phyloP scores from a whole-genome alignment of 1,139 yeast genomes.

The Williopsis jadinii region DNA sequence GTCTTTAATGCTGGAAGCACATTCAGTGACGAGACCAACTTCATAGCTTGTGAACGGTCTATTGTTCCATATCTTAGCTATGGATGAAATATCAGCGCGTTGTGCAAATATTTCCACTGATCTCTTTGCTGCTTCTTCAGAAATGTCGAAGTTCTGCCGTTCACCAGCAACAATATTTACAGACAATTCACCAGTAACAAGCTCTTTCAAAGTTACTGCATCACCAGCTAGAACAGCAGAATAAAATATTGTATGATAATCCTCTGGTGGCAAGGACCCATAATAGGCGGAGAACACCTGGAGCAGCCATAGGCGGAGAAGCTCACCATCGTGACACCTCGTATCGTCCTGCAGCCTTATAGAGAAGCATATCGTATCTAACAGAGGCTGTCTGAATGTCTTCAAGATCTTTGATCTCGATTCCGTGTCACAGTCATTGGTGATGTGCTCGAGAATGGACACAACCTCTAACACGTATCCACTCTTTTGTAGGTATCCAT shows the following conservation, averaged over 20 bases:
- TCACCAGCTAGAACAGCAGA: conserved; percentile 6
- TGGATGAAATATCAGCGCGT: neutral
- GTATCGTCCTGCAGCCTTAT: conserved; percentile 6
- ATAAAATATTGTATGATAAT: conserved; percentile 11
- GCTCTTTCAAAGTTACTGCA: neutral
- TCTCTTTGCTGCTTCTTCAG: neutral
- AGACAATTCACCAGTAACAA: neutral
- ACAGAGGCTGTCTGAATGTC: conserved; percentile 9
- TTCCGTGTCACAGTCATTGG: neutral
- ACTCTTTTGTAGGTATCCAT: neutral
- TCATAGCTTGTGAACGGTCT: neutral
- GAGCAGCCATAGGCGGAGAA: conserved; percentile 1
- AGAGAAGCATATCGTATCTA: conserved; percentile 9
- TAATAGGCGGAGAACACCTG: conserved; percentile 3
- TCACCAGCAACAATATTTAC: neutral
- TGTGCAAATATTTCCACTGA: conserved; percentile 1
- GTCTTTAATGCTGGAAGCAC: neutral
- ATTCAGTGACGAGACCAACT: conserved; percentile 2
- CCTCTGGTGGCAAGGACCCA: conserved; percentile 7
- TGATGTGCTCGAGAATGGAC: neutral
- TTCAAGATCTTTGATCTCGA: conserved; percentile 3
- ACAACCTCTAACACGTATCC: neutral
- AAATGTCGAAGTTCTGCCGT: neutral
- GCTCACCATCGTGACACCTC: conserved; percentile 2
- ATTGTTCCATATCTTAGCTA: conserved; percentile 3